A percentile compares a stretch with the other conserved stretches of the same genome.
These are phyloP conservation scores for Chrysochromulina parva DNA, from an alignment of 78 protist genomes.

Conservation along the genomic window DNA sequence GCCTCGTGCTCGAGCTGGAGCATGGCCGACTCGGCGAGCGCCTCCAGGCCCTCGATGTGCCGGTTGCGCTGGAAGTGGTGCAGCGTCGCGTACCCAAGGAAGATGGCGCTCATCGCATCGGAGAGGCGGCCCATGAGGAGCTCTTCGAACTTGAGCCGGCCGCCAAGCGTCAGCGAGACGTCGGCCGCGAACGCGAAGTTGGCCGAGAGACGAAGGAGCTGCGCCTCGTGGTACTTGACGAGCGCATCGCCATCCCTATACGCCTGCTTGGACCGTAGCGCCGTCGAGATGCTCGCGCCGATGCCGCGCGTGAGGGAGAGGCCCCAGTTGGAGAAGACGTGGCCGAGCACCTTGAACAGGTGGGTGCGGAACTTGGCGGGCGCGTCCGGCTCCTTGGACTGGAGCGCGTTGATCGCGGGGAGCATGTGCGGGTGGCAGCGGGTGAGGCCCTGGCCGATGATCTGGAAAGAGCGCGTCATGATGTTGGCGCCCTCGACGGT, in stretches of 20 bases:
- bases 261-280: neutral
- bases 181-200: conserved; percentile 53
- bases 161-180: conserved; percentile 49
- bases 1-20: conserved; percentile 15
- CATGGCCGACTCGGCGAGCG: neutral
- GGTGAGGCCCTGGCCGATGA: conserved; percentile 52
- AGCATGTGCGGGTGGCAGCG: conserved; percentile 58
- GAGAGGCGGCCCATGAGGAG: conserved; percentile 49
- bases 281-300: neutral
- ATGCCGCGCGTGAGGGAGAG: conserved; percentile 10
- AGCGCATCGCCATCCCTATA: neutral
- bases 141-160: conserved; percentile 51
- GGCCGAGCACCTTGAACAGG: conserved; percentile 13
- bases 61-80: conserved; percentile 34
- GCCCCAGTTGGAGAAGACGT: conserved; percentile 32
- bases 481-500: conserved; percentile 62
- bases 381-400: conserved; percentile 28
- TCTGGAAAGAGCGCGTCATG: conserved; percentile 54
- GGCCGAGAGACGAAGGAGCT: conserved; percentile 41
- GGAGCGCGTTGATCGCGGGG: conserved; percentile 24
- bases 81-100: conserved; percentile 51
- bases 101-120: conserved; percentile 42
- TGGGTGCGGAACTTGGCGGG: neutral
- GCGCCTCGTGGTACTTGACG: conserved; percentile 51
- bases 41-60: neutral